Evolutionary conservation across 768 basidiomycete species (phyloP).

Genomic region (Cystobasidium ongulense): DNA sequence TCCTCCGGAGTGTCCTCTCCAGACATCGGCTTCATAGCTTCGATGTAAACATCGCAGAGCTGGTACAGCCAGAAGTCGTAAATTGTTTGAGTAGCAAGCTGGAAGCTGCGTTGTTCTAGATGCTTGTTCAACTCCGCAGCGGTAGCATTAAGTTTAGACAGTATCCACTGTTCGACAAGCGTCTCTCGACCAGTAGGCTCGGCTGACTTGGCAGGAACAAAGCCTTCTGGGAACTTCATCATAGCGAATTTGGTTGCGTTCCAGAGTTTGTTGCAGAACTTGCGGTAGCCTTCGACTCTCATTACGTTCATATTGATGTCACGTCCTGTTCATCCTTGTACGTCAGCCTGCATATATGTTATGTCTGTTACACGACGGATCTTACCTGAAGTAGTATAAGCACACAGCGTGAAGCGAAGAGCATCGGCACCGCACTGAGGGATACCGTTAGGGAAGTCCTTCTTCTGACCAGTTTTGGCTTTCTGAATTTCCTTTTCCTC

Average conservation of each 20-base stretch:
- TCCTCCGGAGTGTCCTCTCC: slow-evolving; percentile 58
- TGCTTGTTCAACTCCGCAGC: slow-evolving; percentile 65
- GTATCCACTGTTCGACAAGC: slow-evolving; percentile 87
- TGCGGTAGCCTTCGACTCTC: slow-evolving; percentile 93
- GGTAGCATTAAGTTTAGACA: slow-evolving; percentile 84
- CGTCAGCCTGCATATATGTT: not conserved
- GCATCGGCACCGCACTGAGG: slow-evolving; percentile 98
- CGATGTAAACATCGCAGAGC: slow-evolving; percentile 98
- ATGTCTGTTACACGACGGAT: not conserved
- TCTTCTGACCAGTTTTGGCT: slow-evolving; percentile 92
- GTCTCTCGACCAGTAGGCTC: slow-evolving; percentile 83
- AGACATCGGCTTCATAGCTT: slow-evolving; percentile 98
- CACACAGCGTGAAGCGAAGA: slow-evolving; percentile 84
- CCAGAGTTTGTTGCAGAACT: slow-evolving; percentile 99
- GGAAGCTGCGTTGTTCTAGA: slow-evolving; percentile 77
- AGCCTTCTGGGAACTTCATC: slow-evolving; percentile 80
- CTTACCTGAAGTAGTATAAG: slow-evolving; percentile 80
- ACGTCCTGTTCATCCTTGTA: slow-evolving; percentile 54
- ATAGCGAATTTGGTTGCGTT: slow-evolving; percentile 99
- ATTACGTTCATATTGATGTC: slow-evolving; percentile 96
- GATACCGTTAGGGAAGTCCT: slow-evolving; percentile 97
- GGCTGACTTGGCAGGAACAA: slow-evolving; percentile 62
- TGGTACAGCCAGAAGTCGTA: slow-evolving; percentile 98
- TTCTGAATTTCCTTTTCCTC: slow-evolving; percentile 86
- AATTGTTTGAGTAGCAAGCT: slow-evolving; percentile 71